Base-by-base conservation (phyloP, 1,284 basidiomycete genomes). In the Bjerkandera adusta region DNA sequence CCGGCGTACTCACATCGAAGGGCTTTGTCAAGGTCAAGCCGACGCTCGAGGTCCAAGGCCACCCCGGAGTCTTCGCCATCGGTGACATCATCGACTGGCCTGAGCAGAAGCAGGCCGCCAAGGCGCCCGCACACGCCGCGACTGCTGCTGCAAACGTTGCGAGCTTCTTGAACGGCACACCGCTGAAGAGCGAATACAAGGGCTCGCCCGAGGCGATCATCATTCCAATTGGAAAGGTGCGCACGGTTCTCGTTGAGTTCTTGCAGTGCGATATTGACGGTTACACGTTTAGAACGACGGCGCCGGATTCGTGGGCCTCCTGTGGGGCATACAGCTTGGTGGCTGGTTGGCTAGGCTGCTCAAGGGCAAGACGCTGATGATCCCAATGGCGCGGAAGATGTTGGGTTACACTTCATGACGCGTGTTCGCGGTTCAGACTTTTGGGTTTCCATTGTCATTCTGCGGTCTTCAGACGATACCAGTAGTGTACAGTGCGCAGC, bases 61-160 rank as follows among this genome's bases (percentile, higher is more conserved):
- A 79, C 57, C 61, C 73, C 0, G 68, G 68, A 38, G 75, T 85
- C 18, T 83, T 82, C 55, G 81, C 79, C 0, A 67, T 64, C 3
- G 83, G 83, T 7, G 83, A 85, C 57, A 70, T 77, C 40, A 73
- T 79, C 43, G 75, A 80, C 24, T 77, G 73, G 72, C 40, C 66
- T 0, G 83, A 85, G 61, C 75, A 79, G 56, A 83, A 84, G 55
- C 77, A 80, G 55, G 66, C 71, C 0, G 68, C 67, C 12, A 85
- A 85, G 57, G 61, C 63, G 1, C 12, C 43, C 3, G 61, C 56
- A 3, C 82, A 84, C 51, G 68, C 68, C 2, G 52, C 55, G 0
- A 62, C 80, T 25, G 66, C 75, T 29, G 65, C 60, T 2, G 58
- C 69, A 22, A 85, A 84, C 50, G 54, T 81, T 13, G 35, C 72